These are phyloP conservation scores for Dothideomycetidae sp. DNA, from an alignment of 2,329 filamentous ascomycete species.

Conservation along the genomic window DNA sequence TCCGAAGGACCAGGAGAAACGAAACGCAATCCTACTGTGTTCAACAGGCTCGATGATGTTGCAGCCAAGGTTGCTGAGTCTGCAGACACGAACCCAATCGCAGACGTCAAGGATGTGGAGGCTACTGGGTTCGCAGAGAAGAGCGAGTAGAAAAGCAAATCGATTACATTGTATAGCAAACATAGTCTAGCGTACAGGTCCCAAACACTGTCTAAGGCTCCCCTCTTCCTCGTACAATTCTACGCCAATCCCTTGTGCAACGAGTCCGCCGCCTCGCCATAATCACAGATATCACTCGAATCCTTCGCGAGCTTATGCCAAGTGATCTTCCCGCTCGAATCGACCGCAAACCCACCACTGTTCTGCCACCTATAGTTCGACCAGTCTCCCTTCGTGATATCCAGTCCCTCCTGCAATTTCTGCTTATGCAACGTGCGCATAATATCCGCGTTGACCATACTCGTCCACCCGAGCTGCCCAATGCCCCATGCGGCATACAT, in stretches of 20 bases:
- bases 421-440: slow-evolving; percentile 11
- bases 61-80: slow-evolving; percentile 35
- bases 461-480: slow-evolving; percentile 45
- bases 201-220: too few relatives aligned
- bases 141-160: slow-evolving; percentile 4
- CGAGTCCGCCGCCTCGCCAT: slow-evolving; percentile 32
- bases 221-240: too few relatives aligned
- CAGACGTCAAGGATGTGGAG: slow-evolving; percentile 38
- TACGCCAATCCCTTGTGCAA: slow-evolving; percentile 5
- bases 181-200: too few relatives aligned
- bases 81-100: slow-evolving; percentile 33
- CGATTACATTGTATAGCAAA: too few relatives aligned
- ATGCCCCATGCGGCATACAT: slow-evolving; percentile 54
- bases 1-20: slow-evolving; percentile 46
- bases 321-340: slow-evolving; percentile 36
- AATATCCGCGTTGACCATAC: slow-evolving; percentile 37
- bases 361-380: slow-evolving; percentile 47
- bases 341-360: slow-evolving; percentile 49
- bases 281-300: slow-evolving; percentile 42
- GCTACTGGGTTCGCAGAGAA: slow-evolving; percentile 24
- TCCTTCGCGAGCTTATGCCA: slow-evolving; percentile 37
- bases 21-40: slow-evolving; percentile 54
- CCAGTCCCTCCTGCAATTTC: slow-evolving; percentile 12
- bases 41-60: slow-evolving; percentile 43
- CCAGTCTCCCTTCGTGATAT: slow-evolving; percentile 37